These are phyloP conservation scores for Marasmius tenuissimus DNA, from an alignment of 1,284 basidiomycete species.

Conservation along the genomic window DNA sequence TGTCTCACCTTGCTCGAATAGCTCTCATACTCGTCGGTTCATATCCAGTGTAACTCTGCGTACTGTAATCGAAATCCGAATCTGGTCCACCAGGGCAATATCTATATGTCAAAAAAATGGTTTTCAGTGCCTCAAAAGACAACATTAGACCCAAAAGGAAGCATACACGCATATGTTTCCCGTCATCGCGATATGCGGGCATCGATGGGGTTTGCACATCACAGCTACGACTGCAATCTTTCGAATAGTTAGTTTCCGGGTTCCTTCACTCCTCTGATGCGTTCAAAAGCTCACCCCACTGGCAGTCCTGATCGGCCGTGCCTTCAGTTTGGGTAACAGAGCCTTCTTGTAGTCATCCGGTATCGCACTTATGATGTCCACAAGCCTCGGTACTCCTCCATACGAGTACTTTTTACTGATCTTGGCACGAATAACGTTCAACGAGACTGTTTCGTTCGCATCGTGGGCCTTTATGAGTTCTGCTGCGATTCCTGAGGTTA, in stretches of 20 bases:
- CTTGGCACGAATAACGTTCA: conserved; percentile 86
- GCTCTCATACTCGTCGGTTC: conserved; percentile 99
- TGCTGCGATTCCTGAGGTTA: conserved; percentile 93
- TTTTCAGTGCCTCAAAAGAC: neutral
- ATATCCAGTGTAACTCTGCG: conserved; percentile 96
- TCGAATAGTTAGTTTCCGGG: conserved; percentile 5
- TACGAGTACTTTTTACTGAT: conserved; percentile 90
- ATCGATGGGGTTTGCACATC: conserved; percentile 99
- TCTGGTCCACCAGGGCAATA: conserved; percentile 99
- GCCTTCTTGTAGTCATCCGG: conserved; percentile 96
- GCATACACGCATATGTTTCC: conserved; percentile 98
- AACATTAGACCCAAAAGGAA: conserved; percentile 8
- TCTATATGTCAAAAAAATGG: conserved; percentile 36
- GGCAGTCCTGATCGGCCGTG: conserved; percentile 96
- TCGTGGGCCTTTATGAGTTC: conserved; percentile 93
- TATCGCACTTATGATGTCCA: conserved; percentile 98
- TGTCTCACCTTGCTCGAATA: conserved; percentile 75
- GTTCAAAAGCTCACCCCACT: conserved; percentile 70
- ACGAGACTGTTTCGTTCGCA: conserved; percentile 71
- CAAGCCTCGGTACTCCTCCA: conserved; percentile 87
- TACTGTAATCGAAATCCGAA: conserved; percentile 99
- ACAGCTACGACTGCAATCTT: conserved; percentile 98
- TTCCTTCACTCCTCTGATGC: conserved; percentile 6
- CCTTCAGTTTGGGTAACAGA: conserved; percentile 87
- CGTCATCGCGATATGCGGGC: conserved; percentile 99